phyloP scores from a whole-genome alignment of 1,284 basidiomycete species.

The Apiotrichum gracile region DNA sequence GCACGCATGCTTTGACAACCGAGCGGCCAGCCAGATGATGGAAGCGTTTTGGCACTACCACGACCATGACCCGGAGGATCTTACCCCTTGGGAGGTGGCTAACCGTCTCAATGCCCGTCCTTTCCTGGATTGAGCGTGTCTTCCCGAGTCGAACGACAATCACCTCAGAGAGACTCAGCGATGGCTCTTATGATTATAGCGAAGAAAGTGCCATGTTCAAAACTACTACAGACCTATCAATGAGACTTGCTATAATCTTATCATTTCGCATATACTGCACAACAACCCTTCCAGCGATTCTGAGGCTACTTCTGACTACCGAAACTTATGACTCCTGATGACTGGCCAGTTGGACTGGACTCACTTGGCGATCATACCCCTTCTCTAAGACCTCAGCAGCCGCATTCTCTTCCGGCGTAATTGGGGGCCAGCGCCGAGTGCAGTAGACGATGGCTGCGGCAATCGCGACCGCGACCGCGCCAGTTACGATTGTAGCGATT shows the following conservation, averaged over 20 bases:
- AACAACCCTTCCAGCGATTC: too few relatives aligned
- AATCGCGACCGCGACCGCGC: conserved; percentile 18
- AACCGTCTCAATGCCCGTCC: conserved; percentile 20
- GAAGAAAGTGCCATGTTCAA: too few relatives aligned
- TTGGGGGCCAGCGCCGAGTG: conserved; percentile 18
- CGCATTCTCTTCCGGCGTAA: conserved; percentile 1
- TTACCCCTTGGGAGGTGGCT: conserved; percentile 22
- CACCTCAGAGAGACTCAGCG: too few relatives aligned
- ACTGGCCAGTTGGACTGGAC: too few relatives aligned
- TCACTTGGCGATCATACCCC: too few relatives aligned
- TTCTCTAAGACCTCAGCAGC: neutral
- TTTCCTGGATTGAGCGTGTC: conserved; percentile 8
- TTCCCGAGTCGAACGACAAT: too few relatives aligned
- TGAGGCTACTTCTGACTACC: too few relatives aligned
- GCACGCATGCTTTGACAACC: conserved; percentile 42
- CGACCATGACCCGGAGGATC: conserved; percentile 17
- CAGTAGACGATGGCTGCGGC: conserved; percentile 31
- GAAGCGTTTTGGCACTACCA: conserved; percentile 29
- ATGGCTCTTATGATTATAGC: too few relatives aligned
- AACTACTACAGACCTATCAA: too few relatives aligned
- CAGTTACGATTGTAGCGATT: conserved; percentile 37
- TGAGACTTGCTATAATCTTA: too few relatives aligned
- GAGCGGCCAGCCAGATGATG: conserved; percentile 25
- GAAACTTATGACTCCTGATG: too few relatives aligned
- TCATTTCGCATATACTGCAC: too few relatives aligned